phyloP scores from a whole-genome alignment of 352 stramenopile genomes.

The Thraustochytrium sp. region DNA sequence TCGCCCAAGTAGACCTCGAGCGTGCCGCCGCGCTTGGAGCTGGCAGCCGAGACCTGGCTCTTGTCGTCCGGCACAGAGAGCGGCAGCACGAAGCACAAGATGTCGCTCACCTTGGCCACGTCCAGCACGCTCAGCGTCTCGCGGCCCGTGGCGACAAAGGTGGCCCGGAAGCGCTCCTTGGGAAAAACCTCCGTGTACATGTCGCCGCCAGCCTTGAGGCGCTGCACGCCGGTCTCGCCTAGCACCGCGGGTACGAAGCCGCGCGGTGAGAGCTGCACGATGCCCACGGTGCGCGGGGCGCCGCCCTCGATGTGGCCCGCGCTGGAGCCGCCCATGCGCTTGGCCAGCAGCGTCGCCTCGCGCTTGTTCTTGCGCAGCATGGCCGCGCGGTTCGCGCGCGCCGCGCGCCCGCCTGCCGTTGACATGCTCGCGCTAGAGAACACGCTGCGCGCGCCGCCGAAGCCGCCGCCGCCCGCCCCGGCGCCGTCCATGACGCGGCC shows the following conservation, averaged over 20 bases:
- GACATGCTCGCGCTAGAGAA: neutral
- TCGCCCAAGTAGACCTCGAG: slow-evolving; percentile 39
- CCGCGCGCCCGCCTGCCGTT: neutral
- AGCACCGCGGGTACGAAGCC: neutral
- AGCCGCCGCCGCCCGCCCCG: neutral
- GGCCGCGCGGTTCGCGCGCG: slow-evolving; percentile 4
- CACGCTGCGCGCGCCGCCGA: neutral
- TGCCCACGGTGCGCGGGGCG: slow-evolving; percentile 25
- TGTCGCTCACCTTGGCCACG: neutral
- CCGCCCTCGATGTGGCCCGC: neutral
- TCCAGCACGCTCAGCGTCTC: neutral
- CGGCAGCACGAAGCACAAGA: slow-evolving; percentile 34
- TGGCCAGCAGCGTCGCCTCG: neutral
- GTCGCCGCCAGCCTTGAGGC: neutral
- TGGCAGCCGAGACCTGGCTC: neutral
- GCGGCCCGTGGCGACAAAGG: neutral
- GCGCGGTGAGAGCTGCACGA: neutral
- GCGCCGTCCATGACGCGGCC: neutral
- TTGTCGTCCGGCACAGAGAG: neutral
- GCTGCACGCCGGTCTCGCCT: neutral
- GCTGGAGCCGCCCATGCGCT: slow-evolving; percentile 1
- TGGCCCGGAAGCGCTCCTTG: slow-evolving; percentile 13
- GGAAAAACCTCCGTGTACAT: neutral
- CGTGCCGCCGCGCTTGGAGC: neutral
- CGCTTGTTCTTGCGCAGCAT: slow-evolving; percentile 39